Evolutionary conservation across 106 monocot genomes (phyloP), one percentile per base, ranked within the genome.

Genomic region (Chionographis japonica): DNA sequence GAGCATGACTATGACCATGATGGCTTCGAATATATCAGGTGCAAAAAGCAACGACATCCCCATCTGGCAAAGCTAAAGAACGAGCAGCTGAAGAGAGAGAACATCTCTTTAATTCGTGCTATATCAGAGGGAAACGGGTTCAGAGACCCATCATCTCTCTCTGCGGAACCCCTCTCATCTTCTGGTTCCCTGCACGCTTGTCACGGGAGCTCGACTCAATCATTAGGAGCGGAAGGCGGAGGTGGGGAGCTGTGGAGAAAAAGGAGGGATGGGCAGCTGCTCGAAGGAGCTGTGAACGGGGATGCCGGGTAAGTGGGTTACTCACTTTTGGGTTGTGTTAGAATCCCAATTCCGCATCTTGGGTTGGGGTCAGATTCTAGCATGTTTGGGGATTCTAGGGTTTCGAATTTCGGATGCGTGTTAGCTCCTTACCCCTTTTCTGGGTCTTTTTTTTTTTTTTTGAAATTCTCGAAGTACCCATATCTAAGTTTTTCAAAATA

Each of bases 161-260:
- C 42, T 73, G 61, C 43, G 40, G 20, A 56, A 35, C 50, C 43
- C 13, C 57, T 39, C 59, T 73, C 63, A 11, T 37, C 41, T 52
- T 7, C 54, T 18, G 58, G 75, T 71, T 68, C 38, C 74, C 62
- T 63, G 54, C 69, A 80, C 73, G 79, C 79, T 68, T 73, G 73
- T 56, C 73, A 63, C 4, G 12, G 13, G 56, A 39, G 67, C 41
- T 78, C 54, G 55, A 7, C 15, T 64, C 50, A 67, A 73, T 79
- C 67, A 68, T 73, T 62, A 68, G 68, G n/a, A 62, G 43, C 41
- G 15, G 6, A 64, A 20, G 57, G 11, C 15, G 39, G 37, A 58
- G 42, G 37, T 55, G 4, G 15, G 50, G 46, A 36, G 38, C 27
- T 41, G 40, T 14, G 49, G 50, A 58, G 57, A 58, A 57, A 57